Base-by-base conservation (phyloP, 129 eudicot species). In the Erigeron canadensis region DNA sequence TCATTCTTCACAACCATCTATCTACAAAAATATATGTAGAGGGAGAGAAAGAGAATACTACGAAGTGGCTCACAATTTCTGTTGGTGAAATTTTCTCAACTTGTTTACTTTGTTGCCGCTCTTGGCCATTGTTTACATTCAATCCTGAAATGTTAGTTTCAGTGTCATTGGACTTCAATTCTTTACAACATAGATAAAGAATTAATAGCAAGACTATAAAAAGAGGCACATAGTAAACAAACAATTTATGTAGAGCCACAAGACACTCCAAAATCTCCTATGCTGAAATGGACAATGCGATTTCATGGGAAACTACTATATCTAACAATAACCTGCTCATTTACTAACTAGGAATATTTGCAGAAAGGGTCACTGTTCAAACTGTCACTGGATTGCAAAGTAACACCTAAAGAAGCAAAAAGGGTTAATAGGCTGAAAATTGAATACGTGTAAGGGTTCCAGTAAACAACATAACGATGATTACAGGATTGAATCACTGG, bases 61-160 rank as follows among this genome's bases (percentile, higher is more conserved):
- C 70, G 16, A 92, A 84, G 81, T 84, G 89, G 72, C 89, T 85
- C 69, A 79, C 83, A 42, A 78, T 82, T 77, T 86, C 88, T 86
- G 78, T 82, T 69, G 84, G 88, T 60, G 89, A 55, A 61, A 62
- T 82, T 38, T 80, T 72, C 59, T 80, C 86, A 46, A 60, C 58
- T 64, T 71, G 81, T 54, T 86, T 76, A 44, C 61, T 71, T 60
- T 74, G 81, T 57, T 82, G 86, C 67, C 81, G 82, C 58, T 73
- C 77, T 75, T 80, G 86, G 44, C 34, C 67, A 75, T 57, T 77
- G 50, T 61, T 79, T 74, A 74, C 73, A 42, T 87, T 73, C 67
- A 66, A 59, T 61, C 87, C 96, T 84, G 81, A 55, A 84, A 79
- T 39, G 41, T 8, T 69, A 47, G 68, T 12, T 48, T 46, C 22